phyloP scores from a whole-genome alignment of 805 yeast genomes.

The Alloascoidea hylecoeti region DNA sequence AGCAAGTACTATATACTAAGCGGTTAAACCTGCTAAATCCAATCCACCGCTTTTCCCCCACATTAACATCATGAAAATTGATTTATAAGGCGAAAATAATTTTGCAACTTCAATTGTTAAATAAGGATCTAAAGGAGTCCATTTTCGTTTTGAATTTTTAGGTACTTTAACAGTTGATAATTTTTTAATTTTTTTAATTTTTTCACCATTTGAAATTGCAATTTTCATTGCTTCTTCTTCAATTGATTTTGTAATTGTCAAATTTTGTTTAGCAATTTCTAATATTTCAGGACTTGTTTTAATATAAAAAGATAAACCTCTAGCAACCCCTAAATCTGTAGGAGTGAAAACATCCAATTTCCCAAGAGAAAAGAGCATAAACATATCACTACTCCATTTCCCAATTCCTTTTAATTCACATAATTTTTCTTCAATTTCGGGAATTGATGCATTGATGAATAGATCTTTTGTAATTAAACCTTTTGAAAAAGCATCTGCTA shows the following conservation, averaged over 20 bases:
- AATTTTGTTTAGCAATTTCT: neutral
- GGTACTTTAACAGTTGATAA: slow-evolving; percentile 19
- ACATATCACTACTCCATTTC: slow-evolving; percentile 86
- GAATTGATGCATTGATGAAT: slow-evolving; percentile 22
- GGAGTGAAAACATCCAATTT: slow-evolving; percentile 60
- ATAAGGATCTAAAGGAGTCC: slow-evolving; percentile 55
- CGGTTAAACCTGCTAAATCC: too few relatives aligned
- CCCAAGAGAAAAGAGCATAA: slow-evolving; percentile 52
- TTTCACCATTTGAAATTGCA: slow-evolving; percentile 19
- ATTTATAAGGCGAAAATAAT: slow-evolving; percentile 48
- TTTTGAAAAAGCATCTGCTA: slow-evolving; percentile 35
- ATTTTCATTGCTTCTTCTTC: slow-evolving; percentile 17
- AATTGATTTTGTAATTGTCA: neutral
- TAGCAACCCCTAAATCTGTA: slow-evolving; percentile 73
- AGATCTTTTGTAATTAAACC: slow-evolving; percentile 20
- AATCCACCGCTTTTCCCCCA: too few relatives aligned
- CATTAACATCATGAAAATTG: slow-evolving; percentile 52
- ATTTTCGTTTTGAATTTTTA: slow-evolving; percentile 44
- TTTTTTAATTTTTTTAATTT: slow-evolving; percentile 20
- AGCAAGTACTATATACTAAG: too few relatives aligned
- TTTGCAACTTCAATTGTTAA: slow-evolving; percentile 40
- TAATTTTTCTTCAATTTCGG: slow-evolving; percentile 31
- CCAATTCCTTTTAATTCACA: slow-evolving; percentile 55
- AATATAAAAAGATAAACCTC: slow-evolving; percentile 62
- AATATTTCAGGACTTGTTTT: slow-evolving; percentile 37